These are phyloP conservation scores for Phaeomoniella chlamydospora DNA, from an alignment of 2,329 filamentous ascomycete genomes.

Conservation along the genomic window DNA sequence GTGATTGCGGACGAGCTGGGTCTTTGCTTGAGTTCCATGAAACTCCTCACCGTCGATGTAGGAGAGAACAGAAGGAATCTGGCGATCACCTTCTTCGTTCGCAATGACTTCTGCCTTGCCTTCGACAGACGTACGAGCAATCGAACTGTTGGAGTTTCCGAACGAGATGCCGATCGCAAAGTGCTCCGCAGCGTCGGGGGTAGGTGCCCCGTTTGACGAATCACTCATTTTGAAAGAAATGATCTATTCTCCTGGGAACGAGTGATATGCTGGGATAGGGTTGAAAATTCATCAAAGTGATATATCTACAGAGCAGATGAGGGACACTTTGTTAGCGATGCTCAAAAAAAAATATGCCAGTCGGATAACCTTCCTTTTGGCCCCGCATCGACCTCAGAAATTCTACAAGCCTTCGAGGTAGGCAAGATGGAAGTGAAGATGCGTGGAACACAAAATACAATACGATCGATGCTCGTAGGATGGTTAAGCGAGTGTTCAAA, in stretches of 20 bases:
- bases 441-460: too few relatives aligned
- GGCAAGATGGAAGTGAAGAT: too few relatives aligned
- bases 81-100: constrained; percentile 97
- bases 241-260: too few relatives aligned
- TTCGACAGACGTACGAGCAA: constrained; percentile 75
- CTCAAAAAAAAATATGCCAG: not conserved
- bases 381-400: constrained; percentile 5
- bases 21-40: constrained; percentile 88
- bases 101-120: constrained; percentile 96
- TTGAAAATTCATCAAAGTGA: too few relatives aligned
- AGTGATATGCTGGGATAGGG: too few relatives aligned
- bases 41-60: constrained; percentile 96
- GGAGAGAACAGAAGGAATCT: constrained; percentile 87
- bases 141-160: constrained; percentile 96
- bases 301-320: too few relatives aligned
- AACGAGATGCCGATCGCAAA: constrained; percentile 89
- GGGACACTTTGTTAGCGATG: not conserved
- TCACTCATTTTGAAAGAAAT: constrained; percentile 30
- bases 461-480: too few relatives aligned
- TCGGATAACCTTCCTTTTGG: not conserved
- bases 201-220: constrained; percentile 34
- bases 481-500: too few relatives aligned
- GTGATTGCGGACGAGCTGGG: constrained; percentile 80
- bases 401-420: too few relatives aligned
- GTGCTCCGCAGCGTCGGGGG: constrained; percentile 30